Conservation (phyloP, 2,329 filamentous ascomycete genomes). For the Aspergillus caelatus region DNA sequence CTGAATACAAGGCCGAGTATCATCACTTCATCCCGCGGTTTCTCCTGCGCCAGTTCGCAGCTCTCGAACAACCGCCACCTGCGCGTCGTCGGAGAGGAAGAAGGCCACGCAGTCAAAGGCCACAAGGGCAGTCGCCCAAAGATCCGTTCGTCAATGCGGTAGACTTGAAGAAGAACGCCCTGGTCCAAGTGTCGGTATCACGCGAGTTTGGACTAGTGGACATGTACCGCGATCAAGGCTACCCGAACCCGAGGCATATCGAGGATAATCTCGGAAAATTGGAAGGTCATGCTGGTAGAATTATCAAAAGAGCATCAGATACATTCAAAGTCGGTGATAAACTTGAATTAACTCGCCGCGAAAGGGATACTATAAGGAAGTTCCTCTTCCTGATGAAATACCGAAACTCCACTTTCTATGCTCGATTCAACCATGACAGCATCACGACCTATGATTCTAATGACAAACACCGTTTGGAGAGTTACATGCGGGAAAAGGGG, state of each 20-base stretch:
- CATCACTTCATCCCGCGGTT: conserved; percentile 42
- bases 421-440: conserved; percentile 39
- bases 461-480: conserved; percentile 35
- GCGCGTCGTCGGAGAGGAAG: background rate
- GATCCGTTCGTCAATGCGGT: background rate
- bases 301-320: conserved; percentile 27
- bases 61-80: conserved; percentile 15
- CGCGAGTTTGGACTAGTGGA: conserved; percentile 32
- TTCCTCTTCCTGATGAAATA: conserved; percentile 54
- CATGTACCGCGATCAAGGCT: conserved; percentile 34
- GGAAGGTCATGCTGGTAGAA: conserved; percentile 25
- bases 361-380: conserved; percentile 46
- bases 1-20: conserved; percentile 23
- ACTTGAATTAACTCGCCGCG: conserved; percentile 34
- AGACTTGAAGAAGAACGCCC: background rate
- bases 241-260: conserved; percentile 26
- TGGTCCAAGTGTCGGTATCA: conserved; percentile 22
- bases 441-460: conserved; percentile 37
- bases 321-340: conserved; percentile 3
- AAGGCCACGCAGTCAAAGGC: background rate
- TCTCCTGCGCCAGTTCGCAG: conserved; percentile 37
- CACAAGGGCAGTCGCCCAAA: background rate
- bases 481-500: conserved; percentile 35
- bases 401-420: conserved; percentile 39
- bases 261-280: conserved; percentile 31